Evolutionary conservation across 2,329 filamentous ascomycete species (phyloP).

Genomic region (Rasamsonia emersonii): DNA sequence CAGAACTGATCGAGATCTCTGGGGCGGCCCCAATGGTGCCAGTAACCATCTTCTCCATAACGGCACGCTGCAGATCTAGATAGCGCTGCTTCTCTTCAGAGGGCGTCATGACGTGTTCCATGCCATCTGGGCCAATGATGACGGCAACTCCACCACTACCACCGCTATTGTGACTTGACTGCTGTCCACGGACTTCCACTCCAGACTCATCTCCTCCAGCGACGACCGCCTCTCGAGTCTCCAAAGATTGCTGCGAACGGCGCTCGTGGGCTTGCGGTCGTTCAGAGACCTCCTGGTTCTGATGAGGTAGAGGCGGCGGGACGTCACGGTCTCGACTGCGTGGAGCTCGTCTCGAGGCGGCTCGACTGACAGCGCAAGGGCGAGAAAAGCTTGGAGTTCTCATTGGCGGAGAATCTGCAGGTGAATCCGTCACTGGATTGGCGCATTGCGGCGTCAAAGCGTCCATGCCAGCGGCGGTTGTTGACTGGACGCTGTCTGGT

Average conservation of each 20-base stretch:
- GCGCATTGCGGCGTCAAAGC: slow-evolving; percentile 12
- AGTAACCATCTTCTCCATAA: slow-evolving; percentile 18
- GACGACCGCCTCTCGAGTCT: background rate
- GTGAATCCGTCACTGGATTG: slow-evolving; percentile 6
- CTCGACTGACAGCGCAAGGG: slow-evolving; percentile 2
- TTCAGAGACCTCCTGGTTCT: background rate
- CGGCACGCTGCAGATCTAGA: slow-evolving; percentile 15
- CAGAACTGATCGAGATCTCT: background rate
- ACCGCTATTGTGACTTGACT: background rate
- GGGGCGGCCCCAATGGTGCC: slow-evolving; percentile 7
- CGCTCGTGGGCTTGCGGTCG: background rate
- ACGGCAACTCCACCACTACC: slow-evolving; percentile 7
- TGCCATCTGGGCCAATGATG: slow-evolving; percentile 16
- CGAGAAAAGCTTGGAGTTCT: slow-evolving; percentile 10
- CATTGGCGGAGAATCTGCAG: slow-evolving; percentile 4
- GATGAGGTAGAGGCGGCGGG: too few species aligned
- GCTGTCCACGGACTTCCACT: background rate
- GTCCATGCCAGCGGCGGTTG: slow-evolving; percentile 7
- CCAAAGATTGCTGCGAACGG: background rate
- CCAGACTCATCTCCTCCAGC: background rate
- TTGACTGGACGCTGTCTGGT: background rate
- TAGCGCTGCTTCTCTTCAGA: slow-evolving; percentile 14
- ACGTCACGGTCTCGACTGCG: background rate
- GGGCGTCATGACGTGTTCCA: slow-evolving; percentile 12
- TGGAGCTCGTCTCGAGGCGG: background rate